Base-by-base conservation (phyloP, 2,329 filamentous ascomycete genomes). In the Alternaria infectoria region DNA sequence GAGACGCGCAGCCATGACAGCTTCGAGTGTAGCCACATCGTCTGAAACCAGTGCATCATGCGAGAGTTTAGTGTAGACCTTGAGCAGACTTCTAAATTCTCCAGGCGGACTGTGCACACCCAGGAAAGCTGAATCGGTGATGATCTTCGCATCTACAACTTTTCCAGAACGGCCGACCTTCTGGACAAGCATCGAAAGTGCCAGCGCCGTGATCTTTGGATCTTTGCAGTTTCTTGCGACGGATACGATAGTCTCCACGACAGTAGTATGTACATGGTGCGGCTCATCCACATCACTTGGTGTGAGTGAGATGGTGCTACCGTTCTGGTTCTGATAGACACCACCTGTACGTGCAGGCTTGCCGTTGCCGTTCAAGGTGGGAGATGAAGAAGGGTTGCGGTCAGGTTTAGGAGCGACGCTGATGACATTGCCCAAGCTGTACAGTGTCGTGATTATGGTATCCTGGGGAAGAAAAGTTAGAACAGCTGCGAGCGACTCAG, bases 171-270 rank as follows among this genome's bases (percentile, higher is more conserved):
- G 95, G 64, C 91, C 90, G 61, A 98, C 88, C 79, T 99, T 98
- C 76, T 99, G 96, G n/a, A 97, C 82, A 23, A 99, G 88, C 90
- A 99, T 97, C 1, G 93, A 96, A 72, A 97, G 91, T 3, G 94
- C 95, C 56, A 99, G 84, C 6, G 94, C 94, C 7, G 91, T 96
- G 57, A 99, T 97, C 81, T 97, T 97, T 63, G 93, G 90, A 73
- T 99, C 94, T 51, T 91, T 87, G 76, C 90, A 93, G 61, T 88
- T 90, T 21, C 87, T 88, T 1, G 96, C 93, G 76, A 99, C 93
- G n/a, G 90, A 90, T 61, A 96, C 95, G 65, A 99, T 95, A 0
- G 95, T 93, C 75, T 96, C 90, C n/a, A 98, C 89, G n/a, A 98
- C 91, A 66, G 95, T 96, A 36, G 89, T 88, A 76, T 96, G 93